Evolutionary conservation across 768 basidiomycete genomes (phyloP), one percentile per base, ranked within the genome.

Genomic region (Sporobolomyces pararoseus): DNA sequence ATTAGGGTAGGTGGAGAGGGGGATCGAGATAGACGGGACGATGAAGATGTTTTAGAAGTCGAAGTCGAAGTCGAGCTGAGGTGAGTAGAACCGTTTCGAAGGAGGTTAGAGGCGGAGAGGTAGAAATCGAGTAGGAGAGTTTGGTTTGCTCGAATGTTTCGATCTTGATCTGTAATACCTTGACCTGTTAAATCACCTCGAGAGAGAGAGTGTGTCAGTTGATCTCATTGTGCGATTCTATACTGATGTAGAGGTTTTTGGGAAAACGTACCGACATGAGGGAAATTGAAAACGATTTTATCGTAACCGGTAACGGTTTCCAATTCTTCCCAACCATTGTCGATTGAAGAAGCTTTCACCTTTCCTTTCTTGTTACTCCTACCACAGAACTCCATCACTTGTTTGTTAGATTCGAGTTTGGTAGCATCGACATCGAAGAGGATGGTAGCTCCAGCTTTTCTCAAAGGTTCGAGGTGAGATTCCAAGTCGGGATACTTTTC

Each of bases 221-320:
- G n/a, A n/a, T n/a, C n/a, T n/a, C n/a, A n/a, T n/a, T n/a, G n/a
- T n/a, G n/a, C n/a, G n/a, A n/a, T n/a, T n/a, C n/a, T n/a, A n/a
- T n/a, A n/a, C n/a, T n/a, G n/a, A n/a, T n/a, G n/a, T n/a, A n/a
- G 39, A 42, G 39, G 39, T 42, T 3, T n/a, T 35, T 13, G 31
- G 31, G n/a, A 32, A 37, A 34, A 25, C 58, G 4, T 76, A 90
- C 94, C 94, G 76, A 89, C 89, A 81, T 98, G 95, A 67, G 95
- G 95, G 78, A 97, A 98, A 78, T 98, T 96, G 88, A 91, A 97
- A 10, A 90, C 86, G 65, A 97, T 84, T 70, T 84, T 85, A 79
- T 91, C 88, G 85, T 88, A 89, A 63, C 80, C 84, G 34, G 50
- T 31, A 17, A 32, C 42, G 13, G 62, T 49, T 10, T 63, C 75